phyloP scores from a whole-genome alignment of 768 basidiomycete genomes.

The Leucocoprinus birnbaumii region DNA sequence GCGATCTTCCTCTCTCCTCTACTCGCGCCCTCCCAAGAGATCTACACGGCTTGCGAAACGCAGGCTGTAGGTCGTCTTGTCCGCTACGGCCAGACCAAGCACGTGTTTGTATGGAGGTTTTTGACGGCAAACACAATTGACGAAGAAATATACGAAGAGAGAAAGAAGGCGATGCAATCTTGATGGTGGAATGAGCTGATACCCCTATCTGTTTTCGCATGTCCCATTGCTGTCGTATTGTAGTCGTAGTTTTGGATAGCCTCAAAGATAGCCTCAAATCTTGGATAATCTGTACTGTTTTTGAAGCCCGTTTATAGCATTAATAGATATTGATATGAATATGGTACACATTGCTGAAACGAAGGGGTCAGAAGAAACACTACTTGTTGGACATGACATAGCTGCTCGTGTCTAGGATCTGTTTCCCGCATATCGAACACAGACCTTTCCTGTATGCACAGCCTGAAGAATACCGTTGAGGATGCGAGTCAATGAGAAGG shows the following conservation, averaged over 20 bases:
- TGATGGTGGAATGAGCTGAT: background rate
- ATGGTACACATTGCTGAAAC: background rate
- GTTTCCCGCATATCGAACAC: constrained; percentile 86
- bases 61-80: constrained; percentile 83
- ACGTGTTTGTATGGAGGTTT: constrained; percentile 81
- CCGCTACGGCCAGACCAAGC: constrained; percentile 79
- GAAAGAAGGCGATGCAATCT: constrained; percentile 27
- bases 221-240: background rate
- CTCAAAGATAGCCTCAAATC: background rate
- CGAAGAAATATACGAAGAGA: constrained; percentile 72
- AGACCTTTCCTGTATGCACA: constrained; percentile 87
- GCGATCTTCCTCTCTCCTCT: constrained; percentile 94
- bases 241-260: background rate
- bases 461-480: constrained; percentile 38
- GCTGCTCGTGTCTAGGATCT: constrained; percentile 79
- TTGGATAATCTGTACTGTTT: background rate
- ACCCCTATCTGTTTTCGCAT: background rate
- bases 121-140: constrained; percentile 88
- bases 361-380: constrained; percentile 11
- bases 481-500: constrained; percentile 11
- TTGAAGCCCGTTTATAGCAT: background rate
- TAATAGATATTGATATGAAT: background rate
- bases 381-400: constrained; percentile 87
- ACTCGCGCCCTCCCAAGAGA: constrained; percentile 76
- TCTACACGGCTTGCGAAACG: constrained; percentile 81